These are phyloP conservation scores for Talaromyces pinophilus DNA, from an alignment of 2,329 filamentous ascomycete species.

Conservation along the genomic window DNA sequence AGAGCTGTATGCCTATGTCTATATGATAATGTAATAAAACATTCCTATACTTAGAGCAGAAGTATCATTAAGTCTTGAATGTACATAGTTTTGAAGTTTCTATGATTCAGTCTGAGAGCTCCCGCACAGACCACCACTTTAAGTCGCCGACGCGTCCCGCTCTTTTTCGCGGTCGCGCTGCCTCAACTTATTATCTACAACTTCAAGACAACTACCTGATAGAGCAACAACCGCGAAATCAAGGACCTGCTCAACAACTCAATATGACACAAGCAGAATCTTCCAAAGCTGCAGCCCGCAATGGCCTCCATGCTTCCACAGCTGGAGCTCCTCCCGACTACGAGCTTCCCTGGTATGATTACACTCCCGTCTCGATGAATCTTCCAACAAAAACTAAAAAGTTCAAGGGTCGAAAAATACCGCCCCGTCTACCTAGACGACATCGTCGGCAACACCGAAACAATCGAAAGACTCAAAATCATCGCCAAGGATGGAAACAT, in stretches of 20 bases:
- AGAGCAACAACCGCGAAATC: not conserved
- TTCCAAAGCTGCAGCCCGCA: conserved; percentile 46
- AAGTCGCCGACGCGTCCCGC: conserved; percentile 2
- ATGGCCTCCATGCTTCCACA: conserved; percentile 43
- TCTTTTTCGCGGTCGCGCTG: conserved; percentile 6
- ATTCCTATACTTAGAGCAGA: not conserved
- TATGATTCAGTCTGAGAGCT: not conserved
- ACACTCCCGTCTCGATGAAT: not conserved
- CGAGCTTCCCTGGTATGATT: conserved; percentile 51
- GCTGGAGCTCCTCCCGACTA: conserved; percentile 47
- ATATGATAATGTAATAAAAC: not conserved
- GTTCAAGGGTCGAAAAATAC: conserved; percentile 94
- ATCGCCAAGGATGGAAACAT: conserved; percentile 99
- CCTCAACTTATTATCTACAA: not conserved
- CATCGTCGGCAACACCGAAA: conserved; percentile 96
- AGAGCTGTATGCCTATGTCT: conserved; percentile 4
- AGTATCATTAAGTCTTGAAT: not conserved
- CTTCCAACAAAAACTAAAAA: not conserved
- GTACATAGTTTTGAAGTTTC: not conserved
- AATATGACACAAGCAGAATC: conserved; percentile 51
- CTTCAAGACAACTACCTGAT: not conserved
- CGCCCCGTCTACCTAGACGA: conserved; percentile 92
- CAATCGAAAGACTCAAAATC: conserved; percentile 94
- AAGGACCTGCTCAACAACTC: not conserved
- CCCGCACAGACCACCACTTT: conserved; percentile 13